Conservation (phyloP, 805 yeast genomes). For the Zygosaccharomyces lentus region DNA sequence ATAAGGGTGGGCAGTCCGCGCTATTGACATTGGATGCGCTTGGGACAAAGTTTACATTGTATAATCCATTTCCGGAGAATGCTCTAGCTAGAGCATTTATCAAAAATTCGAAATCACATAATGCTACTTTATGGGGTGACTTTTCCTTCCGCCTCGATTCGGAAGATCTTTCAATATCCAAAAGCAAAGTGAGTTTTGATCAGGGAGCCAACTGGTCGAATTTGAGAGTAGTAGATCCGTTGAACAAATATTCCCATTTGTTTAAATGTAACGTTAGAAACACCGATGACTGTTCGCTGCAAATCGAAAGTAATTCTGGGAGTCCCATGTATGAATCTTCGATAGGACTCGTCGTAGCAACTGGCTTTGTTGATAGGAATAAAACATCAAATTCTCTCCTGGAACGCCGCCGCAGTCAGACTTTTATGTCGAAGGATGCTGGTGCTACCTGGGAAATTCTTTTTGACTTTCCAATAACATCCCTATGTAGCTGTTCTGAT, state of each 20-base stretch:
- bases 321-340: slow-evolving; percentile 42
- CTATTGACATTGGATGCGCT: slow-evolving; percentile 29
- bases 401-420: slow-evolving; percentile 21
- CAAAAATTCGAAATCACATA: slow-evolving; percentile 10
- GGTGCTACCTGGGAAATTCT: slow-evolving; percentile 67
- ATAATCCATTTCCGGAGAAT: slow-evolving; percentile 13
- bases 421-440: slow-evolving; percentile 70
- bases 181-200: slow-evolving; percentile 44
- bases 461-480: slow-evolving; percentile 42
- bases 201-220: slow-evolving; percentile 52
- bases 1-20: not conserved
- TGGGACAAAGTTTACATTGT: slow-evolving; percentile 27
- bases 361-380: slow-evolving; percentile 14
- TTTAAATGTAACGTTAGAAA: slow-evolving; percentile 29
- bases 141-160: not conserved
- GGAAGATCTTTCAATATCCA: slow-evolving; percentile 10
- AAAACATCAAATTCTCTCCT: not conserved
- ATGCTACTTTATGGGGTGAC: slow-evolving; percentile 22
- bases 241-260: slow-evolving; percentile 20
- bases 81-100: slow-evolving; percentile 9
- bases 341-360: slow-evolving; percentile 42
- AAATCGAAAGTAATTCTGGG: slow-evolving; percentile 31
- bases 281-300: slow-evolving; percentile 47
- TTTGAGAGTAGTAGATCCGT: slow-evolving; percentile 44
- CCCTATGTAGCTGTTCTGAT: not conserved